Evolutionary conservation across 2,329 filamentous ascomycete species (phyloP), one percentile per base, ranked within the genome.

Genomic region (Pestalotiopsis sp.): DNA sequence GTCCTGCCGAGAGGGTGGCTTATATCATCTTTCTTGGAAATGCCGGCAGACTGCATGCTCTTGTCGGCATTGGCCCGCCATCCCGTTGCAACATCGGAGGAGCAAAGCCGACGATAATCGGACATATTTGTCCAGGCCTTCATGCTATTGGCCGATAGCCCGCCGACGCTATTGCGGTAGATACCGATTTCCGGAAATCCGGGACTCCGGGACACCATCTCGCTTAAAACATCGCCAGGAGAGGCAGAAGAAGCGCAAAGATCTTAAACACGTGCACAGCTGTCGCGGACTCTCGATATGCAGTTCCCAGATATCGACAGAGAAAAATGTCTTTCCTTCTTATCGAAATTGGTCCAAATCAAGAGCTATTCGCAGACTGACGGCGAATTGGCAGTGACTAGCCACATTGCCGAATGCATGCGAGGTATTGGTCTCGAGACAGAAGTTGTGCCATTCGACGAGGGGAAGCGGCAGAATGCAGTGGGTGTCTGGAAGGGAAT

Each of bases 351-450:
- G 59, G 66, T 76, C 60, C 73, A 76, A 69, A 72, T 73, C 65
- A 76, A 75, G 70, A 76, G 75, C 69, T 76, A 75, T 62, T 76
- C 74, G 13, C 71, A 75, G 63, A 76, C 75, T 17, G 72, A 75
- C 69, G 75, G 74, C 66, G 75, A 76, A 66, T 27, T 75, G n/a
- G 71, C 70, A 36, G 71, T 70, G 45, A 73, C 74, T 20, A 58
- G 60, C 7, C 72, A 66, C 61, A 75, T 76, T 73, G 75, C 73
- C 5, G 57, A 68, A 14, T 63, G 69, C 27, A 73, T 75, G 69
- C 62, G 31, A 31, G 68, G 67, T 17, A 73, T 75, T 62, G 75
- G 74, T 12, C 73, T 75, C n/a, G 72, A 75, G 27, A 67, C 73
- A 20, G 62, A 72, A 13, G 52, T 75, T 1, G 68, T 68, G n/a